Evolutionary conservation across 2,329 filamentous ascomycete species (phyloP).

Genomic region (Neurospora sp.): DNA sequence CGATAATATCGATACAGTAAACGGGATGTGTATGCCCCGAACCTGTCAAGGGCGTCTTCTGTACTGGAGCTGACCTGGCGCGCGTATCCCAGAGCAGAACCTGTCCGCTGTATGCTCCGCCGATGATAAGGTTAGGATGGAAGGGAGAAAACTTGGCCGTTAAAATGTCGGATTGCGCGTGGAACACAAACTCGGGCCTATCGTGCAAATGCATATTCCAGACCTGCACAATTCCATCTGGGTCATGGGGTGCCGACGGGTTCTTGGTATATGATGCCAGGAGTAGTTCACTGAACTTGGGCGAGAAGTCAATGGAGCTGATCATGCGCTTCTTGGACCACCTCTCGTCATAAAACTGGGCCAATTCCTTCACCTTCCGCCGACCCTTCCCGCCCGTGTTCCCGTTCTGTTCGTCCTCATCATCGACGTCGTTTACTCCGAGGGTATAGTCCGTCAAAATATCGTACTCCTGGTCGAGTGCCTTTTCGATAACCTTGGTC

Average conservation of each 20-base stretch:
- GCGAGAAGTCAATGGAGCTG: conserved; percentile 89
- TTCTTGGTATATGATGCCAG: conserved; percentile 97
- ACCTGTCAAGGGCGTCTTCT: conserved; percentile 91
- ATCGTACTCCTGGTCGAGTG: conserved; percentile 92
- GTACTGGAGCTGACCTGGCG: conserved; percentile 77
- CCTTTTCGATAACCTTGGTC: conserved; percentile 93
- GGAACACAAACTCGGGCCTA: conserved; percentile 91
- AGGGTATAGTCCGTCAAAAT: conserved; percentile 90
- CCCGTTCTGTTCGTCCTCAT: conserved; percentile 71
- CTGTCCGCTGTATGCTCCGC: conserved; percentile 93
- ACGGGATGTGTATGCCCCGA: conserved; percentile 94
- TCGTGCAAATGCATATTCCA: conserved; percentile 97
- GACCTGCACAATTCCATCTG: conserved; percentile 85
- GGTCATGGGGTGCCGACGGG: conserved; percentile 85
- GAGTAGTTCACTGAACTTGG: conserved; percentile 87
- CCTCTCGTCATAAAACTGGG: conserved; percentile 87
- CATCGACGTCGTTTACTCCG: conserved; percentile 63
- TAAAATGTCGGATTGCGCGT: conserved; percentile 89
- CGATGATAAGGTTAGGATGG: conserved; percentile 91
- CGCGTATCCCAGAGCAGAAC: conserved; percentile 96
- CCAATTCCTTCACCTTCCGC: conserved; percentile 72
- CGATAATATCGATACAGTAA: conserved; percentile 90
- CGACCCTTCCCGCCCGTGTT: conserved; percentile 62
- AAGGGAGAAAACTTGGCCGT: conserved; percentile 98
- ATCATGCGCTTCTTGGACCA: conserved; percentile 98